Conservation (phyloP, 306 rosid species). For the Inga oerstediana region DNA sequence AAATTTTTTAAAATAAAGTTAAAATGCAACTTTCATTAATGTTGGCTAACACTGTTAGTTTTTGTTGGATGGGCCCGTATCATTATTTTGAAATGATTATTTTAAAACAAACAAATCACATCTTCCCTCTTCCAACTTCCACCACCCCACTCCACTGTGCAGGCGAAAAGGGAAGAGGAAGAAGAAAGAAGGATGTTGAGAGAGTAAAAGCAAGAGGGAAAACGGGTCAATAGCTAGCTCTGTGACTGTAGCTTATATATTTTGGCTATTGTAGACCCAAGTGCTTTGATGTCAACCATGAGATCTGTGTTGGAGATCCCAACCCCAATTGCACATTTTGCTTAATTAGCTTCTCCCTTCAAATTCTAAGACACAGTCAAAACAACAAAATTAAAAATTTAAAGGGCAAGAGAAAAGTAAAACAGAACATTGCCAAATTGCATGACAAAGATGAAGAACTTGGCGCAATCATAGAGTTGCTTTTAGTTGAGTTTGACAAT, state of each 20-base stretch:
- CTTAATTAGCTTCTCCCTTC: neutral
- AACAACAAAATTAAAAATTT: neutral
- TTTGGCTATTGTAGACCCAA: neutral
- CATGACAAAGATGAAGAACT: slow-evolving; percentile 55
- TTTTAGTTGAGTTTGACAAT: slow-evolving; percentile 43
- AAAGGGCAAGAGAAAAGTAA: neutral
- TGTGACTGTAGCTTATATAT: neutral
- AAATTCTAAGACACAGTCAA: slow-evolving; percentile 7
- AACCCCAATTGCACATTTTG: neutral
- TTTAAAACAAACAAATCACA: too few relatives aligned
- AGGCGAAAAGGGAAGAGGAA: too few relatives aligned
- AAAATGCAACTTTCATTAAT: too few relatives aligned
- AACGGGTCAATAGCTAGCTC: too few relatives aligned
- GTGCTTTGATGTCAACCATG: neutral
- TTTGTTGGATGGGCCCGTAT: too few relatives aligned
- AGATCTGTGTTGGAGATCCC: neutral
- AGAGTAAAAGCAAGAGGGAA: too few relatives aligned
- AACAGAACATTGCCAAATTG: slow-evolving; percentile 22
- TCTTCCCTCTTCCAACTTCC: too few relatives aligned
- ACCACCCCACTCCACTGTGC: too few relatives aligned
- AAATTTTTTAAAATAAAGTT: too few relatives aligned
- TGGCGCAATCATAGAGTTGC: slow-evolving; percentile 45
- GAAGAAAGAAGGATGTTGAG: too few relatives aligned
- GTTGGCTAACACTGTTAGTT: too few relatives aligned
- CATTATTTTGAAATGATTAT: too few relatives aligned